These are phyloP conservation scores for Solanum microdontum DNA, from an alignment of 257 asterid genomes.

Conservation along the genomic window DNA sequence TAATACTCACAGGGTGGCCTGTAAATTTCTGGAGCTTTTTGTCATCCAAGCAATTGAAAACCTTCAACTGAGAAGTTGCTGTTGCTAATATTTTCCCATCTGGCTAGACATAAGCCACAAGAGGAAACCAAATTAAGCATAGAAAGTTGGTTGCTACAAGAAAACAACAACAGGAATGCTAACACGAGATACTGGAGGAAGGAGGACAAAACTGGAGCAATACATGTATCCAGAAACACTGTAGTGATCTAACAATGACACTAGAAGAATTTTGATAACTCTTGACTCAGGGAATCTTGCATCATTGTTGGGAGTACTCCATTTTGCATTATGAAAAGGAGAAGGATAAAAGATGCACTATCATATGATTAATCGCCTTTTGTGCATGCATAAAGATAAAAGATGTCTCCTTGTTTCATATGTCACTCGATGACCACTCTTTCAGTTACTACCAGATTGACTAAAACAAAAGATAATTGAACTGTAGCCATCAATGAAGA, in stretches of 20 bases:
- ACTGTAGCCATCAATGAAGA: background rate
- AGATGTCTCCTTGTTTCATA: background rate
- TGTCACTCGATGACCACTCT: background rate
- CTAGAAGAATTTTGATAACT: background rate
- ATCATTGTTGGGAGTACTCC: background rate
- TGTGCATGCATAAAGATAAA: background rate
- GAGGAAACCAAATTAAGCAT: background rate
- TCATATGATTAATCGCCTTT: background rate
- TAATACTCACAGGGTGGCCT: slow-evolving; percentile 86
- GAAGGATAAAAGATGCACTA: background rate
- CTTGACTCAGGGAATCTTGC: background rate
- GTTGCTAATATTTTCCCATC: slow-evolving; percentile 79
- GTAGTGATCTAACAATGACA: background rate
- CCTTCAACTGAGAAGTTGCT: slow-evolving; percentile 69
- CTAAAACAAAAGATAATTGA: background rate
- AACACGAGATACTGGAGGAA: background rate
- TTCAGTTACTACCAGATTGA: background rate
- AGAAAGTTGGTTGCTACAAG: background rate
- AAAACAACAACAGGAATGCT: background rate
- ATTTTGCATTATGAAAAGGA: background rate
- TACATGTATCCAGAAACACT: background rate
- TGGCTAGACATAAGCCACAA: slow-evolving; percentile 16
- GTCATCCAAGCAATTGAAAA: slow-evolving; percentile 45
- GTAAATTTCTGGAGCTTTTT: slow-evolving; percentile 81
- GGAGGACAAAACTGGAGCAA: background rate